Base-by-base conservation (phyloP, 192 early-diverging fungal genomes). In the Entomortierella lignicola region DNA sequence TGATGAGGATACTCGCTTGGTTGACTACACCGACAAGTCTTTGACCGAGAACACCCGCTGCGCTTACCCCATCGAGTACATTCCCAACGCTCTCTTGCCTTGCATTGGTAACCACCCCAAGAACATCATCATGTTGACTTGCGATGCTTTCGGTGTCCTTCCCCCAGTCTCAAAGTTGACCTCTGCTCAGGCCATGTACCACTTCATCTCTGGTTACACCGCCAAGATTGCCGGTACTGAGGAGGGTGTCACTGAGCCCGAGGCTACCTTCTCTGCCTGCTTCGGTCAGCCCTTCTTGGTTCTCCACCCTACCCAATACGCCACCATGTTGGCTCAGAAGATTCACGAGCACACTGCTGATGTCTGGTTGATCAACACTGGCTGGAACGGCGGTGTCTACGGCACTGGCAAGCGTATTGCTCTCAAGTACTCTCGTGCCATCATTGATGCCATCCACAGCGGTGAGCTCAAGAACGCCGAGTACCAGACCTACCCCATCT, bases 121-220 rank as follows among this genome's bases (percentile, higher is more conserved):
- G 82, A 98, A 98, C 91, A 96, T 98, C 70, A 94, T 98, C 81
- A 84, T 98, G 70, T 84, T 98, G 69, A 98, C 96, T 21, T 97
- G 95, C 84, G 96, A 98, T 77, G 96, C 95, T 64, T 96, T 96
- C 72, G 96, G 96, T 82, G 93, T 98, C 53, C 86, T 98, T 39
- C 96, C 96, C 23, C 96, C 96, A 34, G 92, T 94, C 21, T 91
- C 94, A 77, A 95, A 95, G 83, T 88, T 98, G 66, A 93, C 91
- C 25, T 85, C 94, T 8, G 90, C 86, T 12, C 96, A 98, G 81
- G 93, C 92, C 82, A 94, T 94, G 91, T 98, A 97, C 87, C 95
- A 97, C 89, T 98, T 98, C 83, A 97, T 98, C 82, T 93, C 92
- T 69, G 96, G 96, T 41, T 98, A 98, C 87, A 98, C 96, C n/a